phyloP scores from a whole-genome alignment of 306 rosid genomes.

The Comarum palustre region DNA sequence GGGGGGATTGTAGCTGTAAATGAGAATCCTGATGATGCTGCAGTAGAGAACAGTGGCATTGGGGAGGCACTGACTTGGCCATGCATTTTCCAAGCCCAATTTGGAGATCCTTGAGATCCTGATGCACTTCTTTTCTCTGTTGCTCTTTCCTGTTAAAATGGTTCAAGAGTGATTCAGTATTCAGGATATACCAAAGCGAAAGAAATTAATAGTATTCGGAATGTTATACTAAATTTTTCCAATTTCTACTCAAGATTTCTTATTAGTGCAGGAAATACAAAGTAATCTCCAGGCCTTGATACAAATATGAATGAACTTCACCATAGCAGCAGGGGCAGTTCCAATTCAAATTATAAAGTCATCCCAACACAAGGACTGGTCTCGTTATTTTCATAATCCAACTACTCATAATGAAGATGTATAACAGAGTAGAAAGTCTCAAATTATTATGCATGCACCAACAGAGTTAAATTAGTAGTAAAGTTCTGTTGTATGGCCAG shows the following conservation, averaged over 20 bases:
- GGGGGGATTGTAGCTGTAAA: constrained; percentile 56
- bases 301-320: background rate
- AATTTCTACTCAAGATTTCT: background rate
- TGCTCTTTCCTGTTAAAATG: constrained; percentile 68
- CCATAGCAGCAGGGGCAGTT: background rate
- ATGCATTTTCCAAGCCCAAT: constrained; percentile 72
- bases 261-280: background rate
- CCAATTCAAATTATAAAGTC: background rate
- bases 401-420: background rate
- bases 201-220: background rate
- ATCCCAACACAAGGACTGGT: background rate
- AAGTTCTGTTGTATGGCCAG: background rate
- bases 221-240: background rate
- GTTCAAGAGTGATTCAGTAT: constrained; percentile 12
- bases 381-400: background rate
- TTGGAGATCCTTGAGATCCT: constrained; percentile 64
- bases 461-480: background rate
- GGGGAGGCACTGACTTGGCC: constrained; percentile 57
- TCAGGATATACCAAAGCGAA: background rate
- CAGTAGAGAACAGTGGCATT: constrained; percentile 77
- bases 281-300: background rate
- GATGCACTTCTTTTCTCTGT: constrained; percentile 52
- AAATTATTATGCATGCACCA: background rate
- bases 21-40: constrained; percentile 99
- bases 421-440: background rate